These are phyloP conservation scores for Apiospora sp. DNA, from an alignment of 2,329 filamentous ascomycete species.

Conservation along the genomic window DNA sequence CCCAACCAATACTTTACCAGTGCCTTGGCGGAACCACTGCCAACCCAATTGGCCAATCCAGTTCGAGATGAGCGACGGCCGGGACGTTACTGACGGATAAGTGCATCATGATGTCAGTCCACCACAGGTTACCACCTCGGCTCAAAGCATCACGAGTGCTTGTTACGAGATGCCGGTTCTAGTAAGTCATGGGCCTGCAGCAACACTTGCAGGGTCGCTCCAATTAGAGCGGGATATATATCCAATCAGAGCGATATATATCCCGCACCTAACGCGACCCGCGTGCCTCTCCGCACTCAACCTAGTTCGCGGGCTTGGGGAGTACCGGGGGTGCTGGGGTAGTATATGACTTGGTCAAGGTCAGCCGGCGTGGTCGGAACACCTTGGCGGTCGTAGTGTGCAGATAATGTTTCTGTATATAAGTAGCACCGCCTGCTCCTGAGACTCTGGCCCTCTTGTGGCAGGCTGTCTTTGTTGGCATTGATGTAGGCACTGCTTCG, in stretches of 20 bases:
- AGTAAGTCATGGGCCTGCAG: constrained; percentile 3
- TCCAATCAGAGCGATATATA: constrained; percentile 11
- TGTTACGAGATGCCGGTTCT: background rate
- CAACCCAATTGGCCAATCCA: background rate
- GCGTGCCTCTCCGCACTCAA: background rate
- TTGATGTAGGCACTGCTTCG: constrained; percentile 1
- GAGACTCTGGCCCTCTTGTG: background rate
- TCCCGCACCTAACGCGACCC: background rate
- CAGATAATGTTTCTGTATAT: background rate
- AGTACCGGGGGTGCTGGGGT: background rate
- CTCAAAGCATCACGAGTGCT: background rate
- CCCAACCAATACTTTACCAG: background rate
- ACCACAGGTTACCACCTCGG: background rate
- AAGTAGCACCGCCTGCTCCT: background rate
- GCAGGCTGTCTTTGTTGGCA: background rate
- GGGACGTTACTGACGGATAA: background rate
- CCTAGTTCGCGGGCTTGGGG: constrained; percentile 7
- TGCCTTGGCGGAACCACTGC: background rate
- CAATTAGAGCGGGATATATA: constrained; percentile 13
- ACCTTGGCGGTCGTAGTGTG: constrained; percentile 1
- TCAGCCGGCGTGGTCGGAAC: background rate
- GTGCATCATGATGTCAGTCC: constrained; percentile 12
- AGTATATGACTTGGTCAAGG: background rate
- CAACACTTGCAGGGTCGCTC: background rate
- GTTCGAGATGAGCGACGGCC: background rate